phyloP scores from a whole-genome alignment of 164 flowering plant genomes.

The Taxillus chinensis region DNA sequence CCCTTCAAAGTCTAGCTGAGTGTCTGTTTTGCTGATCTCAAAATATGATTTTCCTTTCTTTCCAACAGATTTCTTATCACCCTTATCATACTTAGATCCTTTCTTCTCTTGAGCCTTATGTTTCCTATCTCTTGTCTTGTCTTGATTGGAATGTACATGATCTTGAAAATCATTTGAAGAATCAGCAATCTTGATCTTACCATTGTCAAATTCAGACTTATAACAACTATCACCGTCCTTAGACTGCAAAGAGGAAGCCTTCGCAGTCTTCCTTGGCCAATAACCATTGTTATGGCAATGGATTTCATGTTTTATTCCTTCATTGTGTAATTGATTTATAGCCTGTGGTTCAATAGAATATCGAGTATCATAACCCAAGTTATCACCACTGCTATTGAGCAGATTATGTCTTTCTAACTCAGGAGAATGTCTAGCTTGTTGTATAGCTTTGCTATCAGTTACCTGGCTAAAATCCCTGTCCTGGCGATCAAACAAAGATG shows the following conservation, averaged over 20 bases:
- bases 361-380: slow-evolving; percentile 17
- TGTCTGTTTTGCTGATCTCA: slow-evolving; percentile 30
- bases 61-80: slow-evolving; percentile 20
- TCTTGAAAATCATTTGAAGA: slow-evolving; percentile 25
- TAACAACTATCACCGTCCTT: slow-evolving; percentile 38
- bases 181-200: slow-evolving; percentile 25
- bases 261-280: slow-evolving; percentile 33
- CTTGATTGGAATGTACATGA: slow-evolving; percentile 20
- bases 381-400: slow-evolving; percentile 20
- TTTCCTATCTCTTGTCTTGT: slow-evolving; percentile 27
- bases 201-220: slow-evolving; percentile 27
- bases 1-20: slow-evolving; percentile 17
- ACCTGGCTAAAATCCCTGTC: slow-evolving; percentile 20
- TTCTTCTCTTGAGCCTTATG: slow-evolving; percentile 24
- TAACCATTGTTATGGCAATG: slow-evolving; percentile 31
- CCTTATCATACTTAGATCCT: slow-evolving; percentile 20
- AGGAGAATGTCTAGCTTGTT: slow-evolving; percentile 14
- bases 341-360: slow-evolving; percentile 15
- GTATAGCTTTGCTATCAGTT: slow-evolving; percentile 20
- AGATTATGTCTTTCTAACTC: slow-evolving; percentile 17
- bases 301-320: slow-evolving; percentile 21
- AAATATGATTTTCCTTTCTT: slow-evolving; percentile 32
- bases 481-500: slow-evolving; percentile 29
- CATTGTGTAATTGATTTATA: slow-evolving; percentile 19
- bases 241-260: slow-evolving; percentile 36